Base-by-base conservation (phyloP, 352 stramenopile genomes). In the Phytophthora ohioensis region DNA sequence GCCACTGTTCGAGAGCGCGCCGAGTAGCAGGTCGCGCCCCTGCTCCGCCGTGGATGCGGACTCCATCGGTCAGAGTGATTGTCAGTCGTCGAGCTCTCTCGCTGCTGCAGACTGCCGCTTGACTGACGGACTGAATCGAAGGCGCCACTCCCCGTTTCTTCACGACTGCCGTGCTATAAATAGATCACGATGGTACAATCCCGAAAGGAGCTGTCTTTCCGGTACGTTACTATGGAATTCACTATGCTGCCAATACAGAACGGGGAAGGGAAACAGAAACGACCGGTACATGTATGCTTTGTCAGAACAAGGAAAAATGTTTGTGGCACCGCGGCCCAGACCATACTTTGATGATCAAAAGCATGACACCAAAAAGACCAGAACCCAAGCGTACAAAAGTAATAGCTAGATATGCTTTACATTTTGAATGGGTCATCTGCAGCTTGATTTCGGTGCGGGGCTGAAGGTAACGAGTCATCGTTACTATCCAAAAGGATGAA, bases 1-100 rank as follows among this genome's bases (percentile, higher is more conserved):
- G 31, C 11, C 13, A 13, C 43, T 59, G 43, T 35, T 71, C 17
- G 76, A 67, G 47, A 90, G 70, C 32, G 75, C 75, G 9, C 69
- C 73, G 5, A 85, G 67, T 46, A 90, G 70, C 67, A 88, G 61
- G 27, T 84, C 78, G 47, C 80, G 76, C 15, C 76, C 76, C 32
- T 87, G 76, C 34, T 82, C 78, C 8, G 64, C 55, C 17, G 74
- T 30, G 7, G 55, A 52, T 30, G 42, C 60, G 32, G 53, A n/a
- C 36, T 79, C 71, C 67, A 71, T 67, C n/a, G 57, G 32, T 55
- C 11, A 51, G 47, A 66, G 56, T 70, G 69, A 71, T 69, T 54
- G 63, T 74, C 61, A 45, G 47, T 54, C 38, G 51, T 62, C 13
- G 30, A 56, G 53, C 31, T 70, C 49, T 31, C 27, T 45, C 10